These are phyloP conservation scores for Nothophytophthora sp. DNA, from an alignment of 352 stramenopile species.

Conservation along the genomic window DNA sequence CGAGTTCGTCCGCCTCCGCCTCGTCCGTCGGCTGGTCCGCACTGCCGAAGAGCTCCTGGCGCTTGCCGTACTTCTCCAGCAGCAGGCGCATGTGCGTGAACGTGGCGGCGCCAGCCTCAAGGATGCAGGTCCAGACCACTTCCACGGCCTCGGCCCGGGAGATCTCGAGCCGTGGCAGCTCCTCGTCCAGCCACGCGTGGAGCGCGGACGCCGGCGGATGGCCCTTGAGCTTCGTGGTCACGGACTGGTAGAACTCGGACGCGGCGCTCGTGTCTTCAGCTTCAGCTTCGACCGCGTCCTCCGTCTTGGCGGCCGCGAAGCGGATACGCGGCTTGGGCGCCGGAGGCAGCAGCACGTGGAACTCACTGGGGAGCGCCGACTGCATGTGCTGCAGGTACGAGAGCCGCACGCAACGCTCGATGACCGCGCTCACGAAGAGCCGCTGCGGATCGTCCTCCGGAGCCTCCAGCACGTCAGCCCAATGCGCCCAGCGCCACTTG, in stretches of 20 bases:
- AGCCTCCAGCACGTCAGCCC: constrained; percentile 77
- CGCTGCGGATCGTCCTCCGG: constrained; percentile 81
- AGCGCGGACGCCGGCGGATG: constrained; percentile 56
- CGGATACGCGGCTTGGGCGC: constrained; percentile 69
- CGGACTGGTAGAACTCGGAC: constrained; percentile 56
- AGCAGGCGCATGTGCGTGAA: constrained; percentile 85
- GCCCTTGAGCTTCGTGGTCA: constrained; percentile 69
- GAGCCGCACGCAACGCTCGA: constrained; percentile 82
- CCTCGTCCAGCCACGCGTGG: constrained; percentile 62
- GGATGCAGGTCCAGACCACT: constrained; percentile 73
- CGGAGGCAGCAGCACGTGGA: constrained; percentile 79
- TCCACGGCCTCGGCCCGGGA: constrained; percentile 56
- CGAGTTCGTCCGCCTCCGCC: constrained; percentile 40
- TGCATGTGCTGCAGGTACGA: constrained; percentile 89
- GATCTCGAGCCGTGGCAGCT: constrained; percentile 43
- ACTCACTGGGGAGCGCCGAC: constrained; percentile 61
- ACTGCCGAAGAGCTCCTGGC: constrained; percentile 45
- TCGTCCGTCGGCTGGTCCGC: constrained; percentile 30
- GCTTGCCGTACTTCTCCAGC: constrained; percentile 75
- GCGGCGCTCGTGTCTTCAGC: constrained; percentile 14
- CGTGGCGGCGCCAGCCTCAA: constrained; percentile 76
- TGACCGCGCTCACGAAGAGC: constrained; percentile 83
- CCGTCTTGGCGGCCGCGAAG: constrained; percentile 37
- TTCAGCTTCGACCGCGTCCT: constrained; percentile 4
- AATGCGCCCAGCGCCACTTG: constrained; percentile 84